Percentiles rank a stretch among this genome's conserved stretches.
phyloP scores from a whole-genome alignment of 2,329 filamentous ascomycete species.

The Teratosphaeria nubilosa region DNA sequence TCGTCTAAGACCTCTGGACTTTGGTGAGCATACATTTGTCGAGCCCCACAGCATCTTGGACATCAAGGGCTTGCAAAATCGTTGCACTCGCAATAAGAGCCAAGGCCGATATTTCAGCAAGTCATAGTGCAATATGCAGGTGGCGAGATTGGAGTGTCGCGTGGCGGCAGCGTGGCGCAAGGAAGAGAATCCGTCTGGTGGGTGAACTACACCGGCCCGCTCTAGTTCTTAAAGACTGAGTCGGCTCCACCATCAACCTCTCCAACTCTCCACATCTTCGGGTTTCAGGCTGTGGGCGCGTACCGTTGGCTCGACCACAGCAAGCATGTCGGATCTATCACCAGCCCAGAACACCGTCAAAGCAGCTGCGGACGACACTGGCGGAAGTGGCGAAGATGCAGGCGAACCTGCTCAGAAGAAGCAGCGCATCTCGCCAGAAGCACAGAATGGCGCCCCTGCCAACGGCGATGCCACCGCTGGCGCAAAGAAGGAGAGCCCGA shows the following conservation, averaged over 20 bases:
- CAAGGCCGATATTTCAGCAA: too few species aligned
- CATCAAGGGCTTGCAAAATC: too few species aligned
- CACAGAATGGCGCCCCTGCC: background rate
- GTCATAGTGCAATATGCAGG: too few species aligned
- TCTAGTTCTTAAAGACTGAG: background rate
- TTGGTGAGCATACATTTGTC: too few species aligned
- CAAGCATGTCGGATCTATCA: conserved; percentile 4
- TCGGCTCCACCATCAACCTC: conserved; percentile 2
- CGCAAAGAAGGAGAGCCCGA: conserved; percentile 3
- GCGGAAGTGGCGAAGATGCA: conserved; percentile 3
- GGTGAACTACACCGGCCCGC: background rate
- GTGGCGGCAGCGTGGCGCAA: background rate
- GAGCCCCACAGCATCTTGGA: too few species aligned
- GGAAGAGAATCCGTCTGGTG: too few species aligned
- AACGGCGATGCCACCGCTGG: conserved; percentile 1
- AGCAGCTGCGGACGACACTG: background rate
- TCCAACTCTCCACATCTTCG: conserved; percentile 1
- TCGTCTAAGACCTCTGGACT: too few species aligned
- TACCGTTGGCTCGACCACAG: background rate
- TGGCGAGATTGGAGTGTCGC: background rate
- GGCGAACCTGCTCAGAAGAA: conserved; percentile 13
- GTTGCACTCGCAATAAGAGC: too few species aligned
- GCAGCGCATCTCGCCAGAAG: conserved; percentile 7
- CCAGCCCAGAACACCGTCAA: background rate
- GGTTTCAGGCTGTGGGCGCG: background rate